Evolutionary conservation across 2,329 filamentous ascomycete genomes (phyloP).

Genomic region (Colletotrichum sp.): DNA sequence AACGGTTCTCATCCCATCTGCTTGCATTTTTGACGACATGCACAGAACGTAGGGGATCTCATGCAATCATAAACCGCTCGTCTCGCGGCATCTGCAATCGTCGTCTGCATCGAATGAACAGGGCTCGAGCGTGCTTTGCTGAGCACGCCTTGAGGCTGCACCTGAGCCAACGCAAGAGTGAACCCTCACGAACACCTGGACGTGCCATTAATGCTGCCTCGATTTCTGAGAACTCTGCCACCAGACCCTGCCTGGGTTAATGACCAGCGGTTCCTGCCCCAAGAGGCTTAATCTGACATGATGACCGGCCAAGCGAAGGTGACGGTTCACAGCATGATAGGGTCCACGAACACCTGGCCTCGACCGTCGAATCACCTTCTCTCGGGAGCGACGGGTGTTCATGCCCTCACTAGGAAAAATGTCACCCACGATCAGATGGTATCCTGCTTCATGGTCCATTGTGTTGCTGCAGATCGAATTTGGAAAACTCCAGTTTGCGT

Average conservation of each 20-base stretch:
- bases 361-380: neutral
- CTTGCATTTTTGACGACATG: neutral
- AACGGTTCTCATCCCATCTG: neutral
- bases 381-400: neutral
- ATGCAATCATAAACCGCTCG: neutral
- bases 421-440: neutral
- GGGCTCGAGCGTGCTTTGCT: neutral
- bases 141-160: neutral
- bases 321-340: neutral
- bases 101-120: neutral
- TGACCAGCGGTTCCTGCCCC: neutral
- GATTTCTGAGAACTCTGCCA: neutral
- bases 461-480: rapidly evolving
- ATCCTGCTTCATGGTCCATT: rapidly evolving
- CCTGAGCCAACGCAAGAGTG: rapidly evolving
- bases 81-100: neutral
- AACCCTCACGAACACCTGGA: neutral
- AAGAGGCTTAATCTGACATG: neutral
- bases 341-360: neutral
- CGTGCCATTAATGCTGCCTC: neutral
- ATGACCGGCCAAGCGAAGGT: neutral
- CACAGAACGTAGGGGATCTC: neutral
- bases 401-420: rapidly evolving
- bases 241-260: neutral
- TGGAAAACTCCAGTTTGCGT: rapidly evolving